phyloP scores from a whole-genome alignment of 2,329 filamentous ascomycete genomes.

The Pseudocercospora musae region DNA sequence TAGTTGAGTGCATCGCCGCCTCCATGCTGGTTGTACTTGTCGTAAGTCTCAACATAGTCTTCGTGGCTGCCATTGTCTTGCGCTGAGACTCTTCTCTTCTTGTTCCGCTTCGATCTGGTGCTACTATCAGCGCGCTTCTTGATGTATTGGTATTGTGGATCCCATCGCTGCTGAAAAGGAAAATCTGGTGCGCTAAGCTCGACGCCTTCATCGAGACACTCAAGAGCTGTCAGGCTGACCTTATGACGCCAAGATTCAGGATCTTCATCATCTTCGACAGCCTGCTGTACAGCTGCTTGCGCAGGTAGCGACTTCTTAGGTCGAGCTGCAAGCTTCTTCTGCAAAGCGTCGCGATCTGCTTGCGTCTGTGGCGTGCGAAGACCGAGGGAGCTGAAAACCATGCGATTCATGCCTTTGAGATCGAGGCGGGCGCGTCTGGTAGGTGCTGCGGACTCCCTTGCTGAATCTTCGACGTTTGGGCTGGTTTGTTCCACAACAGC shows the following conservation, averaged over 20 bases:
- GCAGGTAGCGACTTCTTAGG: slow-evolving; percentile 7
- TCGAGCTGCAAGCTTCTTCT: slow-evolving; percentile 48
- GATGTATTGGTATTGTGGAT: slow-evolving; percentile 62
- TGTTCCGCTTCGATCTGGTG: slow-evolving; percentile 46
- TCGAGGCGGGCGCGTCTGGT: slow-evolving; percentile 48
- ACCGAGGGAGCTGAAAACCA: slow-evolving; percentile 71
- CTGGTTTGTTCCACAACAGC: background rate
- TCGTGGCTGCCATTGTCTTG: slow-evolving; percentile 41
- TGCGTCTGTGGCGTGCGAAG: slow-evolving; percentile 65
- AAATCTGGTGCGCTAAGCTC: slow-evolving; percentile 75
- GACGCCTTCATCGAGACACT: slow-evolving; percentile 71
- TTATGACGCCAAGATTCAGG: slow-evolving; percentile 69
- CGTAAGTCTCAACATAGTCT: slow-evolving; percentile 37
- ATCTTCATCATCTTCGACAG: slow-evolving; percentile 42
- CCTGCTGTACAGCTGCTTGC: slow-evolving; percentile 28
- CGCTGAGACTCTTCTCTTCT: slow-evolving; percentile 50
- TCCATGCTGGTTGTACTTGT: slow-evolving; percentile 38
- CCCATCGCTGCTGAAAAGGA: slow-evolving; percentile 83
- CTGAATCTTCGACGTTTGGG: background rate
- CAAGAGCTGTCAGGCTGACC: slow-evolving; percentile 73
- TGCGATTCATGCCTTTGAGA: slow-evolving; percentile 61
- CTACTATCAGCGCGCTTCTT: slow-evolving; percentile 38
- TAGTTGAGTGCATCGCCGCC: slow-evolving; percentile 39
- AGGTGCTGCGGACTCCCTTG: background rate
- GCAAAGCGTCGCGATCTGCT: slow-evolving; percentile 63